Conservation (phyloP, 371 early-diverging fungal species). For the Vairimorpha necatrix region DNA sequence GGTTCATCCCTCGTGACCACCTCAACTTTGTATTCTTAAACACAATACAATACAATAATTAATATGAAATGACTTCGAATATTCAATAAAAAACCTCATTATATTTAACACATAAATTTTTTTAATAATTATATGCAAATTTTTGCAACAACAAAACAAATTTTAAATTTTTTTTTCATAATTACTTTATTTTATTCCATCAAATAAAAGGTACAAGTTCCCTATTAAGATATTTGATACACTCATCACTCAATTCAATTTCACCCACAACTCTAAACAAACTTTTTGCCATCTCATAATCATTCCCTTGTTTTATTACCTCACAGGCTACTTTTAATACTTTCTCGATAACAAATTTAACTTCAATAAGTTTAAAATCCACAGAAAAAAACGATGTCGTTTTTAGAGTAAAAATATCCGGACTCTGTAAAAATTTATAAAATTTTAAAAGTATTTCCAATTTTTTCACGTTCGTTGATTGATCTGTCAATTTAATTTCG, state of each 20-base stretch:
- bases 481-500: conserved; percentile 10
- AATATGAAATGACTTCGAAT: too few relatives aligned
- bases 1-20: too few relatives aligned
- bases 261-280: conserved; percentile 51
- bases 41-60: too few relatives aligned
- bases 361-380: conserved; percentile 12
- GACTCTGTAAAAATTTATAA: conserved; percentile 36
- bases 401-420: conserved; percentile 20
- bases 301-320: conserved; percentile 27
- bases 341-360: conserved; percentile 48
- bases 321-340: conserved; percentile 40
- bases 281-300: conserved; percentile 40
- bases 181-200: conserved; percentile 8
- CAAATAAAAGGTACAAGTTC: conserved; percentile 50
- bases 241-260: conserved; percentile 45
- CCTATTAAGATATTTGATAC: conserved; percentile 26
- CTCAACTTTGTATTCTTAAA: too few relatives aligned
- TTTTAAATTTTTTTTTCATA: too few relatives aligned
- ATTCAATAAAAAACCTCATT: too few relatives aligned
- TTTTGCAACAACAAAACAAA: too few relatives aligned
- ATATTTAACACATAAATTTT: too few relatives aligned
- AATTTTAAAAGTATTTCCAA: conserved; percentile 34
- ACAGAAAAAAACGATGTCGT: conserved; percentile 29
- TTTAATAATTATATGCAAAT: too few relatives aligned
- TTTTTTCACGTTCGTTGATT: conserved; percentile 5